Percentiles rank a stretch among this genome's conserved stretches.
phyloP scores from a whole-genome alignment of 352 stramenopile species.

The Globisporangium abappressorium region DNA sequence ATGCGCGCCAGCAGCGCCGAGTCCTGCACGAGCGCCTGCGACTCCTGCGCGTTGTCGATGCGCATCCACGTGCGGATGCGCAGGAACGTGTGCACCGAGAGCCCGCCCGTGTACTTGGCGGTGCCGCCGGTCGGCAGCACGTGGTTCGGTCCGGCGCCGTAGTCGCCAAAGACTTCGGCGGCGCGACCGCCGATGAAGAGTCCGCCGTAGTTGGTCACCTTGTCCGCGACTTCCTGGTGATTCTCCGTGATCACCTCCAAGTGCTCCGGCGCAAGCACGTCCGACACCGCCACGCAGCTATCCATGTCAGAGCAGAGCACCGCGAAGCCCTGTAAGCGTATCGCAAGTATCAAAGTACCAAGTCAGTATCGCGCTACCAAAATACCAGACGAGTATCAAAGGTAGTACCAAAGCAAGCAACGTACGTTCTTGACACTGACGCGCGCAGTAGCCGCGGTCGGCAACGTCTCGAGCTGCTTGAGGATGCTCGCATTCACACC shows the following conservation, averaged over 20 bases:
- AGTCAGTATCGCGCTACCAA: neutral
- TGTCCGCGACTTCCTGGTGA: constrained; percentile 77
- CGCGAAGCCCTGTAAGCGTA: constrained; percentile 50
- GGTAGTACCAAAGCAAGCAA: neutral
- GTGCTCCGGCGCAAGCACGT: constrained; percentile 84
- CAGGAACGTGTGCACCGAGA: constrained; percentile 98
- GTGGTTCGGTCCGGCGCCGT: constrained; percentile 98
- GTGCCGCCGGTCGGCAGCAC: constrained; percentile 97
- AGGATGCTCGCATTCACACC: constrained; percentile 86
- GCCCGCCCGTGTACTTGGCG: constrained; percentile 95
- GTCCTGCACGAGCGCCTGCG: constrained; percentile 91
- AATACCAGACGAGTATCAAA: neutral
- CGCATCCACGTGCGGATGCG: constrained; percentile 98
- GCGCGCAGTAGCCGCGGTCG: constrained; percentile 54
- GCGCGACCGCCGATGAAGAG: constrained; percentile 95
- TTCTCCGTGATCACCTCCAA: constrained; percentile 91
- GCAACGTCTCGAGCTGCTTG: constrained; percentile 73
- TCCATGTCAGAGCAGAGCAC: constrained; percentile 74
- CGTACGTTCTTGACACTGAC: constrained; percentile 63
- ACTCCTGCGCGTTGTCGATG: constrained; percentile 88
- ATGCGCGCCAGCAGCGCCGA: constrained; percentile 92
- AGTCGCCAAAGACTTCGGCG: constrained; percentile 97
- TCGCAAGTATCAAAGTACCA: neutral
- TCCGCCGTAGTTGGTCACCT: constrained; percentile 80
- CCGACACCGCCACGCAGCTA: constrained; percentile 78